These are phyloP conservation scores for Heteromeles arbutifolia DNA, from an alignment of 306 rosid species.

Conservation along the genomic window DNA sequence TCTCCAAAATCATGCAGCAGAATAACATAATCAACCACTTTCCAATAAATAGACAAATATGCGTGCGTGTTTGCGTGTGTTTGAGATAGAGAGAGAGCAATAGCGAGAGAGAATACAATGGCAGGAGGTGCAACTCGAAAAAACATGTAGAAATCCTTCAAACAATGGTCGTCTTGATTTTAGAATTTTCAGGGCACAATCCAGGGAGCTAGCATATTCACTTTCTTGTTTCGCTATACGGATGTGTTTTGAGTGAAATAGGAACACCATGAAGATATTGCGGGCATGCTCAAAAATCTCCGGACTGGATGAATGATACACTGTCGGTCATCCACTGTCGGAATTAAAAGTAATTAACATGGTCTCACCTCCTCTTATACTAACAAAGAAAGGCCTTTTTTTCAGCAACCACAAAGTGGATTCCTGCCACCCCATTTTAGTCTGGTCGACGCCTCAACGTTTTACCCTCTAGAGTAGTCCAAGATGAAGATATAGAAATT, in stretches of 20 bases:
- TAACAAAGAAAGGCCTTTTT: too few species aligned
- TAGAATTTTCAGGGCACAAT: slow-evolving; percentile 52
- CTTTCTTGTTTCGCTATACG: slow-evolving; percentile 23
- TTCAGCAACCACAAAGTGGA: too few species aligned
- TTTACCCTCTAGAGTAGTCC: too few species aligned
- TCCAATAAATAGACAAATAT: background rate
- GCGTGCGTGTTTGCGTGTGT: background rate
- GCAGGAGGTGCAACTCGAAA: slow-evolving; percentile 53
- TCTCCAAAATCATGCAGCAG: slow-evolving; percentile 1
- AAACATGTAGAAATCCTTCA: slow-evolving; percentile 61
- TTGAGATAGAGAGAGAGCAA: background rate
- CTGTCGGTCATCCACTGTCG: too few species aligned
- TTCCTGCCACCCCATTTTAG: too few species aligned
- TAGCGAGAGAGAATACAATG: slow-evolving; percentile 36
- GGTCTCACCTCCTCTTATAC: too few species aligned
- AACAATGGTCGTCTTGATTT: slow-evolving; percentile 62
- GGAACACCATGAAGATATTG: too few species aligned
- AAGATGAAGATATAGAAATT: too few species aligned
- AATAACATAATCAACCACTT: background rate
- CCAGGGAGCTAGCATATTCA: slow-evolving; percentile 44
- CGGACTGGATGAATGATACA: too few species aligned
- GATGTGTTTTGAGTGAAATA: slow-evolving; percentile 37
- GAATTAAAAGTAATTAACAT: too few species aligned
- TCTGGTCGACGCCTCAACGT: too few species aligned
- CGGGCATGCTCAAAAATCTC: too few species aligned